Evolutionary conservation across 495 filamentous ascomycete genomes (phyloP), one percentile per base, ranked within the genome.

Genomic region (Lentithecium fluviatile): DNA sequence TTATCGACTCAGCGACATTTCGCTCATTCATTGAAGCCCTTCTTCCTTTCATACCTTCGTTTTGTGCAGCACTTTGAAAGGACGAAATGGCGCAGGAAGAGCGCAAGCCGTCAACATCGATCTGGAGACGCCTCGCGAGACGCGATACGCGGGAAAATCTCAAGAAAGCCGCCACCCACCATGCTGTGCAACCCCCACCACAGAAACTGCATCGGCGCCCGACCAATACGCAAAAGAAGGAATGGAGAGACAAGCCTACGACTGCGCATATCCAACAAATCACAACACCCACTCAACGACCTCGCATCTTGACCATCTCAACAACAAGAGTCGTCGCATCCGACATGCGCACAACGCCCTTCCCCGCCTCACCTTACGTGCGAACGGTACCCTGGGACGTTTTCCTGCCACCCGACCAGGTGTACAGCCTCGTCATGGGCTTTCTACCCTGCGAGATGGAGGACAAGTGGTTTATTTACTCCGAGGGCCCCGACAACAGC

Each of bases 401-500:
- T 37, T 55, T 50, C 40, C 58, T 67, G 6, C 45, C 38, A 1
- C 59, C 59, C 15, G 42, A 53, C 2, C 53, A 64, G 29, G 38
- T 67, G 34, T 56, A 51, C 43, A 45, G 37, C 23, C 51, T 67
- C 17, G 48, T 67, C 24, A 53, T 52, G 40, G 65, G 65, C 7
- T 67, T 64, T 48, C 4, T n/a, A 7, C 60, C 65, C 0, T 1
- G 42, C 34, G 29, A 47, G 4, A 64, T 67, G 59, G 65, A 67
- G 21, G 59, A 67, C 25, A 67, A 63, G 24, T 67, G 65, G 65
- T 67, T 67, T 48, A 56, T 67, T 17, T 67, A 67, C 45, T 50
- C 54, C 10, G 59, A 67, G 24, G 65, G 65, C 1, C 65, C 65
- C 6, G 59, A 67, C 32, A 37, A 36, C 7, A 38, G 29, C 6